Evolutionary conservation across 371 early-diverging fungal species (phyloP).

Genomic region (Encephalitozoon romaleae): DNA sequence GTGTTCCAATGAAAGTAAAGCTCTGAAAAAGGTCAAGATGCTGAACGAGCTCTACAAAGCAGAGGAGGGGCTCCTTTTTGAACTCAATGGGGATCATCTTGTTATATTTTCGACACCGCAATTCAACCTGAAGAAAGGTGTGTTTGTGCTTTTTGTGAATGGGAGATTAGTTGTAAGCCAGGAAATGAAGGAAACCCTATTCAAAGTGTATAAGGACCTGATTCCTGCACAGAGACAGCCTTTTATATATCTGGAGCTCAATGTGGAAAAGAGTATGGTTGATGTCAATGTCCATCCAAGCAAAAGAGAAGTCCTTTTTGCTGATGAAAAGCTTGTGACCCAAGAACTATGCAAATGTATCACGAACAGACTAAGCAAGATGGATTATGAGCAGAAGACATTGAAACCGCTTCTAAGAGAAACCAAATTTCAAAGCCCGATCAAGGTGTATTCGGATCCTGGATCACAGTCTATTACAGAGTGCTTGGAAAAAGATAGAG

Average conservation of each 20-base stretch:
- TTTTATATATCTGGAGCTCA: constrained; percentile 76
- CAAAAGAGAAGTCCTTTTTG: constrained; percentile 78
- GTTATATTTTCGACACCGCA: constrained; percentile 10
- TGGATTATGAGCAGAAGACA: background rate
- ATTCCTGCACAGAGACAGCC: constrained; percentile 76
- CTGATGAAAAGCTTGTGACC: constrained; percentile 74
- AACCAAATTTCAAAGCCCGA: background rate
- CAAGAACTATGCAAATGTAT: constrained; percentile 45
- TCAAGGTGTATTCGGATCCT: constrained; percentile 9
- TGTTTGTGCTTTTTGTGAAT: constrained; percentile 80
- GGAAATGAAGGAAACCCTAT: constrained; percentile 69
- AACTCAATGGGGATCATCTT: background rate
- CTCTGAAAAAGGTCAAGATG: background rate
- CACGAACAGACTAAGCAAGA: background rate
- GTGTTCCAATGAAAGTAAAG: background rate
- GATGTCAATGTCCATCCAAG: constrained; percentile 97
- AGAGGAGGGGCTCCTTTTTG: background rate
- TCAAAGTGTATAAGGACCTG: constrained; percentile 67
- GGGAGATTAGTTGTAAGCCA: constrained; percentile 71
- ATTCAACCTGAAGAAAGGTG: constrained; percentile 67
- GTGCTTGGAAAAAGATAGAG: background rate
- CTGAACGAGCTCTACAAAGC: constrained; percentile 12
- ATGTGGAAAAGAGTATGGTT: constrained; percentile 69
- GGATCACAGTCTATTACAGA: background rate
- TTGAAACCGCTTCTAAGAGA: background rate